Conservation (phyloP, 441 rosid genomes). For the Raphanus hybrid region DNA sequence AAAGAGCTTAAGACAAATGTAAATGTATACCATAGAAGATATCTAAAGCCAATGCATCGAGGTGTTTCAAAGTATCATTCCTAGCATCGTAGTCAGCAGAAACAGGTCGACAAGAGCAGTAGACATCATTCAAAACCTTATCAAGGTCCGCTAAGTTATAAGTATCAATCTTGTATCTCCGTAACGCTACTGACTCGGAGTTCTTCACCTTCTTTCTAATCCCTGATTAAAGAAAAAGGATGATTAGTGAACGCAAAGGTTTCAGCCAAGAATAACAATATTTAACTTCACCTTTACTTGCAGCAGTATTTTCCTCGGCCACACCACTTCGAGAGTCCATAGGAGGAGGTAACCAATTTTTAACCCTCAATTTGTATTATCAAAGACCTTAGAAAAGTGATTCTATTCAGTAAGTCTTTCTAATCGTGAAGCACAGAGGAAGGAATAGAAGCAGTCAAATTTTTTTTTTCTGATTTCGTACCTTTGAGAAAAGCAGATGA, state of each 20-base stretch:
- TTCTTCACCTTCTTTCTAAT: conserved; percentile 39
- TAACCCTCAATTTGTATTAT: background rate
- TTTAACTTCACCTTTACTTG: conserved; percentile 24
- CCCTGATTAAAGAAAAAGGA: background rate
- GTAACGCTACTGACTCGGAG: background rate
- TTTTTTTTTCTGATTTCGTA: no score
- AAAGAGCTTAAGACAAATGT: background rate
- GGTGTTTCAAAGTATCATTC: conserved; percentile 18
- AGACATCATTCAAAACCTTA: conserved; percentile 24
- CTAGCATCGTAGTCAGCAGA: conserved; percentile 28
- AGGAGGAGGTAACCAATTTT: background rate
- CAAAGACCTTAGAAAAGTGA: background rate
- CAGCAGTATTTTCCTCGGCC: background rate
- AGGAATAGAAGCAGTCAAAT: background rate
- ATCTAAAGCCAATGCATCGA: conserved; percentile 31
- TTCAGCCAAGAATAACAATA: background rate
- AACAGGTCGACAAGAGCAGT: conserved; percentile 19
- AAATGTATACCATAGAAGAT: conserved; percentile 24
- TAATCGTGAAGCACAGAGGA: background rate
- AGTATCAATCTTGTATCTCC: conserved; percentile 13
- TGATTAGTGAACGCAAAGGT: background rate
- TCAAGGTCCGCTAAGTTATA: conserved; percentile 13
- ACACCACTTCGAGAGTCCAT: conserved; percentile 10
- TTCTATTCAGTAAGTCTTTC: background rate
- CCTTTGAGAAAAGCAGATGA: background rate